These are phyloP conservation scores for Phlebiopsis gigantea DNA, from an alignment of 768 basidiomycete species.

Conservation along the genomic window DNA sequence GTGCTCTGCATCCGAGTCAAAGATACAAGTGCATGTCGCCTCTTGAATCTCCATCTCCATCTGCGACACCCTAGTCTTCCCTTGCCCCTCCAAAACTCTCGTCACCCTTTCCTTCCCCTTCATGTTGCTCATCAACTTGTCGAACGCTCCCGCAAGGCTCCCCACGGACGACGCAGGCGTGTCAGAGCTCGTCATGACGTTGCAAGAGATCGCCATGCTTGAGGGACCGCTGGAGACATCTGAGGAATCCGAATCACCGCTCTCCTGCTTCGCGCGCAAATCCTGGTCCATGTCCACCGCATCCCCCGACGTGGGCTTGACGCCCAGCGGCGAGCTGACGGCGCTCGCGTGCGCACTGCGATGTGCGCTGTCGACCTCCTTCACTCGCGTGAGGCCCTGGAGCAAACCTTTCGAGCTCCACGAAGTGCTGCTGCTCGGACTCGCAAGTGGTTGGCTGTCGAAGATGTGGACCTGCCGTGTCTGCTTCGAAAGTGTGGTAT, in stretches of 20 bases:
- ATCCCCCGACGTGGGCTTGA: not conserved
- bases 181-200: constrained; percentile 13
- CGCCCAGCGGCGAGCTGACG: not conserved
- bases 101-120: constrained; percentile 1
- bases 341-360: not conserved
- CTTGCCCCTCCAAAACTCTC: not conserved
- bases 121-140: constrained; percentile 17
- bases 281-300: not conserved
- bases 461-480: constrained; percentile 72
- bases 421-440: constrained; percentile 35
- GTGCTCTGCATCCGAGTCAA: not conserved
- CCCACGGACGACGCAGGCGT: constrained; percentile 27
- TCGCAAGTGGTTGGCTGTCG: constrained; percentile 73
- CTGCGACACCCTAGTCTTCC: not conserved
- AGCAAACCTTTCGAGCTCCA: constrained; percentile 22
- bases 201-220: constrained; percentile 17
- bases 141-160: constrained; percentile 21
- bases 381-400: not conserved
- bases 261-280: constrained; percentile 3
- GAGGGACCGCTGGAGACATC: constrained; percentile 21
- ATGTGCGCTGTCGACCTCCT: not conserved
- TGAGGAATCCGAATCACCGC: constrained; percentile 19
- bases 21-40: constrained; percentile 15
- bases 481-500: constrained; percentile 36
- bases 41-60: constrained; percentile 6